Conservation (phyloP, 192 early-diverging fungal species). For the Coemansia sp. region DNA sequence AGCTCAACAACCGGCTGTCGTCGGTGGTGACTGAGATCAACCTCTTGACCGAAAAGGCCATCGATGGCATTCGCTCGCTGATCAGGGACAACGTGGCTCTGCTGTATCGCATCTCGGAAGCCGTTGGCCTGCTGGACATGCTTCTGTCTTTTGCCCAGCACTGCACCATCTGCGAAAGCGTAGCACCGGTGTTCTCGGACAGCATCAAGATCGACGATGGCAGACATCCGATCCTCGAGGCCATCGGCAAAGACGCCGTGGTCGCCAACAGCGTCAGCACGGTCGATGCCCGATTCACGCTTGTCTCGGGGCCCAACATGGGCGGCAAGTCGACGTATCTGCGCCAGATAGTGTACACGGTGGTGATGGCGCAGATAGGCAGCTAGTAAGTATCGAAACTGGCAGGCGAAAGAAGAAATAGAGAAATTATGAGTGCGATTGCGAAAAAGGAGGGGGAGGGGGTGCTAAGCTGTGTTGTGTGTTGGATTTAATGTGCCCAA, state of each 20-base stretch:
- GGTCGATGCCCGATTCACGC: slow-evolving; percentile 59
- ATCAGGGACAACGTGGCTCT: slow-evolving; percentile 61
- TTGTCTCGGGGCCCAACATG: slow-evolving; percentile 92
- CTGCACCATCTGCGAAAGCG: slow-evolving; percentile 58
- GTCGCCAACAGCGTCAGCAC: slow-evolving; percentile 70
- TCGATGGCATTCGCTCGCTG: slow-evolving; percentile 29
- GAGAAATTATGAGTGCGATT: neutral
- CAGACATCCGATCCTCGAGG: slow-evolving; percentile 73
- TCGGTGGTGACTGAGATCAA: slow-evolving; percentile 82
- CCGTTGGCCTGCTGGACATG: slow-evolving; percentile 79
- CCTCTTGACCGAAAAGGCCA: slow-evolving; percentile 68
- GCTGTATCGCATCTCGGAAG: slow-evolving; percentile 71
- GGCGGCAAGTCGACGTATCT: slow-evolving; percentile 87
- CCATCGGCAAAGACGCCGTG: slow-evolving; percentile 52
- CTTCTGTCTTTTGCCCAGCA: slow-evolving; percentile 68
- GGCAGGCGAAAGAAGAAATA: neutral
- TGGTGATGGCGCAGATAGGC: slow-evolving; percentile 85
- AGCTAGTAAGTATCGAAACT: slow-evolving; percentile 68
- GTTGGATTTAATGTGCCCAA: too few species aligned
- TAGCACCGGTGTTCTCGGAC: slow-evolving; percentile 72
- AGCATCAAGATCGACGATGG: slow-evolving; percentile 72
- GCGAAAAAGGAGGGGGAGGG: neutral
- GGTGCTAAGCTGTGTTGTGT: neutral
- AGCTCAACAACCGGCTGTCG: slow-evolving; percentile 77
- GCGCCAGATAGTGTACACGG: slow-evolving; percentile 71